Evolutionary conservation across 805 yeast species (phyloP).

Genomic region (Ogataea populi-albae): DNA sequence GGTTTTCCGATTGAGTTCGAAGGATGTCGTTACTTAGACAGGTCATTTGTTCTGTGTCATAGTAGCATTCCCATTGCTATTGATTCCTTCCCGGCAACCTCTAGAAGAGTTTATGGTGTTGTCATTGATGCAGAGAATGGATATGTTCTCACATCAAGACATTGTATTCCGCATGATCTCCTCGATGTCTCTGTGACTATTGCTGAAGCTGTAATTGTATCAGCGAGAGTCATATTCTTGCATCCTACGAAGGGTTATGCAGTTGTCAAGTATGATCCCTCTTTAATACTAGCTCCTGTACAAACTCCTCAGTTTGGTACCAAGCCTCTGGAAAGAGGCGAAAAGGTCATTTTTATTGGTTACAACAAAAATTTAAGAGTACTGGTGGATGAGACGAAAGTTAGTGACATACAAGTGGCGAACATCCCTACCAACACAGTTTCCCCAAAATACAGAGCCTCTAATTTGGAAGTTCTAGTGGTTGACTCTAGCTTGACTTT

Average conservation of each 20-base stretch:
- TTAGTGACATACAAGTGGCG: conserved; percentile 72
- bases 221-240: conserved; percentile 75
- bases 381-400: conserved; percentile 69
- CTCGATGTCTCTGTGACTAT: conserved; percentile 73
- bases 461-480: conserved; percentile 73
- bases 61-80: conserved; percentile 64
- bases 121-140: conserved; percentile 81
- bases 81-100: conserved; percentile 68
- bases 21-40: conserved; percentile 53
- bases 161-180: conserved; percentile 77
- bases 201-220: conserved; percentile 80
- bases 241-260: conserved; percentile 90
- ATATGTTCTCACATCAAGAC: conserved; percentile 72
- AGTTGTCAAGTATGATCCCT: conserved; percentile 77
- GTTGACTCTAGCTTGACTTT: conserved; percentile 70
- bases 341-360: conserved; percentile 75
- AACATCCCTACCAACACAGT: conserved; percentile 66
- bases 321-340: conserved; percentile 66
- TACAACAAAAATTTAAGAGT: conserved; percentile 67
- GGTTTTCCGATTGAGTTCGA: conserved; percentile 62
- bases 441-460: conserved; percentile 81
- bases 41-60: conserved; percentile 71
- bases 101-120: conserved; percentile 68
- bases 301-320: conserved; percentile 61
- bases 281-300: conserved; percentile 66